Base-by-base conservation (phyloP, 345 rosid species). In the Lepidium sativum region DNA sequence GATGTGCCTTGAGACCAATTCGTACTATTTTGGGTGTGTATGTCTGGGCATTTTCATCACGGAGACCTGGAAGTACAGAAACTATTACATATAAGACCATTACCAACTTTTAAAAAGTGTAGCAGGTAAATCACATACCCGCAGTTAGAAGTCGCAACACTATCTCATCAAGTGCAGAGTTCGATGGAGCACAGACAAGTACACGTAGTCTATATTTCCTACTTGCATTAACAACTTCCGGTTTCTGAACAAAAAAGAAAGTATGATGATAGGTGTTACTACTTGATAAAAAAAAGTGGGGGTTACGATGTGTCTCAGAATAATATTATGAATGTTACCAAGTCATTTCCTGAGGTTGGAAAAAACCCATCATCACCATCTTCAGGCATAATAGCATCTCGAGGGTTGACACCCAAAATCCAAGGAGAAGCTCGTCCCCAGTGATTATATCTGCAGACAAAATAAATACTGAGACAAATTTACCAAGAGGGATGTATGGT, bases 151-250 rank as follows among this genome's bases (percentile, higher is more conserved):
- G 86, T 69, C 96, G 92, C 69, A 83, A 62, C 51, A 94, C 88
- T 70, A 90, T 94, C 83, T 94, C 99, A 80, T 94, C 97, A 71
- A 94, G 89, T 14, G 97, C 99, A 39, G 99, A 94, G 80, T 94
- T 94, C 65, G 99, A 94, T 64, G 96, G 97, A 58, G 99, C 97
- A 77, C 96, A 94, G 45, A 94, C 95, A 62, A 94, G 83, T 73
- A 90, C 89, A 49, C 97, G 85, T 25, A 81, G 72, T 64, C 86
- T 84, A 70, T 83, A 85, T 73, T 78, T 86, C 60, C 95, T 86
- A 51, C 72, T 79, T 27, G 96, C 82, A 67, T 79, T 73, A 70
- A 94, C 79, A 43, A 88, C 89, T 77, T 94, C 96, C 29, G 96
- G 95, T 79, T 83, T 94, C 97, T 94, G 87, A 67, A 56, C 41